Conservation (phyloP, 208 protist genomes). For the Phytomonas francai region DNA sequence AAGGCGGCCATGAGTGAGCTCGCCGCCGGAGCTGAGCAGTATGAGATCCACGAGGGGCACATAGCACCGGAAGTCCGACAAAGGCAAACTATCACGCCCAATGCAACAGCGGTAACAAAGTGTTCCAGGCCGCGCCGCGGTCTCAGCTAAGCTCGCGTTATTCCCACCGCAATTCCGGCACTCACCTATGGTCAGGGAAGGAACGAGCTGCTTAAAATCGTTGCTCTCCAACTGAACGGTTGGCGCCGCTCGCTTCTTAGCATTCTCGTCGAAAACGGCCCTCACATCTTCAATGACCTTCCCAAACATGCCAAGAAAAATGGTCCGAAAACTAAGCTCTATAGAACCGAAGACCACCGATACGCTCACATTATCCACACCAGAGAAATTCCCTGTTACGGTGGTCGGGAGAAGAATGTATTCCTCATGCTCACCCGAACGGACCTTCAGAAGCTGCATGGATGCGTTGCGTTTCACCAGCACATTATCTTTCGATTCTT, state of each 20-base stretch:
- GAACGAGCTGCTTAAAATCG: slow-evolving; percentile 29
- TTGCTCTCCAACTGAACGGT: slow-evolving; percentile 51
- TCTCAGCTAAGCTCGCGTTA: slow-evolving; percentile 28
- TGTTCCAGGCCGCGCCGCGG: slow-evolving; percentile 21
- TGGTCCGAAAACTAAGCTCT: slow-evolving; percentile 50
- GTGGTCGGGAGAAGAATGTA: slow-evolving; percentile 54
- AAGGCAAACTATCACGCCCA: slow-evolving; percentile 38
- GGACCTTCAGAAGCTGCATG: slow-evolving; percentile 38
- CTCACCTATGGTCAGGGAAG: slow-evolving; percentile 31
- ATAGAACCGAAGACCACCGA: slow-evolving; percentile 35
- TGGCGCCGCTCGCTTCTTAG: slow-evolving; percentile 32
- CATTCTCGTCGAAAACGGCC: slow-evolving; percentile 48
- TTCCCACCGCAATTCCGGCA: slow-evolving; percentile 48
- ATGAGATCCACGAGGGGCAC: slow-evolving; percentile 59
- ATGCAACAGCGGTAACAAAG: slow-evolving; percentile 82
- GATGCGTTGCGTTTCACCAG: slow-evolving; percentile 25
- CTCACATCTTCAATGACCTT: slow-evolving; percentile 67
- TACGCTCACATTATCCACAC: slow-evolving; percentile 57
- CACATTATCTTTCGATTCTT: slow-evolving; percentile 41
- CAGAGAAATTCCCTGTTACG: slow-evolving; percentile 37
- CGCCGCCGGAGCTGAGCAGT: slow-evolving; percentile 37
- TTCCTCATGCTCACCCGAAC: slow-evolving; percentile 53
- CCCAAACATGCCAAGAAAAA: slow-evolving; percentile 52
- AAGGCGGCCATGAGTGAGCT: slow-evolving; percentile 46
- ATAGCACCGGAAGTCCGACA: slow-evolving; percentile 53